These are phyloP conservation scores for Microsporum canis DNA, from an alignment of 2,329 filamentous ascomycete genomes.

Conservation along the genomic window DNA sequence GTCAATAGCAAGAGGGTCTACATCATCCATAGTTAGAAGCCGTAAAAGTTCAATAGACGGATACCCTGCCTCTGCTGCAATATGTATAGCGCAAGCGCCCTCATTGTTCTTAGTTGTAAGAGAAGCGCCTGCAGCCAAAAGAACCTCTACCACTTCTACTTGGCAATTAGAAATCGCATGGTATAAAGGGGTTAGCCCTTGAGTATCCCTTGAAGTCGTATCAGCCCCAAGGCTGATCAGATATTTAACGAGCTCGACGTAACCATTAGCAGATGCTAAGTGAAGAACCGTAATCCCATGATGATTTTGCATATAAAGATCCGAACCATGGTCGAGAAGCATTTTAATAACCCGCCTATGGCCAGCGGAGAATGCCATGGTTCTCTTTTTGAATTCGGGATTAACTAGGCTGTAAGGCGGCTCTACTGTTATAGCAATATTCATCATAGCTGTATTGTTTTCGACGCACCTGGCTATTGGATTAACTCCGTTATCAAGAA, in stretches of 20 bases:
- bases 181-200: background rate
- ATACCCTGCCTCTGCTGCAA: slow-evolving; percentile 4
- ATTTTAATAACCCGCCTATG: background rate
- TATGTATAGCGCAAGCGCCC: background rate
- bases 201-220: background rate
- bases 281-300: background rate
- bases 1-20: background rate
- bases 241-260: background rate
- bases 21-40: background rate
- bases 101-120: background rate
- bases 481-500: background rate
- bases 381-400: background rate
- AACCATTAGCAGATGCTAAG: background rate
- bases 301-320: background rate
- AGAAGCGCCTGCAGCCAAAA: background rate
- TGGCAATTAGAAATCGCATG: background rate
- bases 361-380: background rate
- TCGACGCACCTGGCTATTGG: background rate
- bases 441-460: background rate
- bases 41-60: background rate
- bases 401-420: background rate
- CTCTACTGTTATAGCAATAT: background rate
- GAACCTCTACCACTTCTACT: background rate
- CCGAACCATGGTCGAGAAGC: background rate
- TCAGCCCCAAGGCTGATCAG: background rate